Evolutionary conservation across 2,329 filamentous ascomycete species (phyloP).

Genomic region (Corniculantispora saksenae): DNA sequence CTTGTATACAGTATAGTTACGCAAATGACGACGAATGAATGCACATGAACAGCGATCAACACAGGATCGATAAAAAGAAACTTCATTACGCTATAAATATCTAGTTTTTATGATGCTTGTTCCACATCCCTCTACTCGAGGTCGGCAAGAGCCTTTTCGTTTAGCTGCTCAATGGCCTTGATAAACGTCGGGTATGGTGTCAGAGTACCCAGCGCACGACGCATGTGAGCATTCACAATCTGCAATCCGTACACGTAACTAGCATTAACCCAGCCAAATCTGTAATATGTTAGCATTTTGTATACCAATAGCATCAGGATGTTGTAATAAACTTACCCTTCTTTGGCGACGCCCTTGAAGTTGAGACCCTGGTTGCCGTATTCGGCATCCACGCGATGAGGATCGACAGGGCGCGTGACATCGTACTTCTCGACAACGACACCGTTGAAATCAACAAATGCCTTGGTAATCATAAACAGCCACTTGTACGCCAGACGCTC

Average conservation of each 20-base stretch:
- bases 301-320: neutral
- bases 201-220: constrained; percentile 81
- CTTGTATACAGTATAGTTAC: too few relatives aligned
- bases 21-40: neutral
- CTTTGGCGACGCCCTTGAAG: constrained; percentile 92
- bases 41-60: neutral
- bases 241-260: constrained; percentile 93
- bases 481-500: constrained; percentile 92
- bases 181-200: constrained; percentile 84
- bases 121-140: constrained; percentile 31
- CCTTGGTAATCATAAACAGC: constrained; percentile 98
- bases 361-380: constrained; percentile 96
- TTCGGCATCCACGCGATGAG: constrained; percentile 92
- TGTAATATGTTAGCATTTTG: constrained; percentile 37
- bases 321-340: constrained; percentile 69
- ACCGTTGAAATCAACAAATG: constrained; percentile 97
- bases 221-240: constrained; percentile 85
- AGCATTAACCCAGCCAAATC: constrained; percentile 98
- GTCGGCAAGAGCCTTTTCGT: constrained; percentile 54
- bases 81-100: constrained; percentile 12
- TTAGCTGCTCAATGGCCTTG: constrained; percentile 61
- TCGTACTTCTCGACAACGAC: constrained; percentile 99
- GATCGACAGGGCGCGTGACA: constrained; percentile 85
- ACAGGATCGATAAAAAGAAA: neutral
- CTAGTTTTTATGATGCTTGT: constrained; percentile 7